Evolutionary conservation across 441 rosid species (phyloP).

Genomic region (Aleurites moluccanus): DNA sequence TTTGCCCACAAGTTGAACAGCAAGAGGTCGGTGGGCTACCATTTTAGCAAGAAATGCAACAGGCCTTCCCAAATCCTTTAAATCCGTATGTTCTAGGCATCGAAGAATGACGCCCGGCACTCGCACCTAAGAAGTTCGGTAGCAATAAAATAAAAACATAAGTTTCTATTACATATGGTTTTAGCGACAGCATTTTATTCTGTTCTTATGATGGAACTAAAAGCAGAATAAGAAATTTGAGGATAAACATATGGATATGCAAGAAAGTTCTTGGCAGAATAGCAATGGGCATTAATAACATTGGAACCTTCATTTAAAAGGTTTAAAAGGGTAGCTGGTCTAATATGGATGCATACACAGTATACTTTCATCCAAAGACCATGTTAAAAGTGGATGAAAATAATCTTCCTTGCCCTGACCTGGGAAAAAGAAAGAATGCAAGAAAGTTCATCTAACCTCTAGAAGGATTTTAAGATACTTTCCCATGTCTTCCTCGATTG

Average conservation of each 20-base stretch:
- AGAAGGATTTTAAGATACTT: constrained; percentile 75
- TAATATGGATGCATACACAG: neutral
- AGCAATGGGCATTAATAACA: neutral
- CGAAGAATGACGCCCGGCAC: constrained; percentile 65
- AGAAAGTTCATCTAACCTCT: constrained; percentile 45
- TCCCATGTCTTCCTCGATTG: constrained; percentile 91
- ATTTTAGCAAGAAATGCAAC: constrained; percentile 96
- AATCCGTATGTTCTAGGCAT: constrained; percentile 79
- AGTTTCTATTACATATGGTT: neutral
- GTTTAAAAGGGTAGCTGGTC: neutral
- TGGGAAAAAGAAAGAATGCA: neutral
- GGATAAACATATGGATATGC: neutral
- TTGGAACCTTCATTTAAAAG: neutral
- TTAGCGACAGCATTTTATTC: neutral
- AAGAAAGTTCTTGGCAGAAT: neutral
- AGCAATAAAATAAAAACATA: constrained; percentile 15
- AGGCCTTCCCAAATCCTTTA: constrained; percentile 76
- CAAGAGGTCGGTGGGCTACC: constrained; percentile 75
- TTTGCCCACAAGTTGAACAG: constrained; percentile 78
- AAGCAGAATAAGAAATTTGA: neutral
- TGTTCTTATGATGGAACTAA: neutral
- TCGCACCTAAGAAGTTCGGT: constrained; percentile 59
- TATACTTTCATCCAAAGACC: neutral
- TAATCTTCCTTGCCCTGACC: neutral
- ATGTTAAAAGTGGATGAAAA: neutral